phyloP scores from a whole-genome alignment of 2,329 filamentous ascomycete genomes.

The Xylariomycetidae sp. region DNA sequence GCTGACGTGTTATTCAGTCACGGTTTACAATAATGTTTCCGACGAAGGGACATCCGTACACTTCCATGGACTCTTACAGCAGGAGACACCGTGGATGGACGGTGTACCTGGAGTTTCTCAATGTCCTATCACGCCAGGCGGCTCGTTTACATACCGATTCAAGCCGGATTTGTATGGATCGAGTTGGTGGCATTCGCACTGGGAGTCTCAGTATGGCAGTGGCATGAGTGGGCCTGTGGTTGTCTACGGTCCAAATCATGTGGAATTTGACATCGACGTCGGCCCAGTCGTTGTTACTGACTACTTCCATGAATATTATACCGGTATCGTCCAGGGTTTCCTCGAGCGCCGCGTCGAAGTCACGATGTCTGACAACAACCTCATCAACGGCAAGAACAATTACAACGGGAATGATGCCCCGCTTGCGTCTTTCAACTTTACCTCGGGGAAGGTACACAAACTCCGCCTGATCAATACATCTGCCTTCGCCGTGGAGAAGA shows the following conservation, averaged over 20 bases:
- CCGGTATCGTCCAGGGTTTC: constrained; percentile 10
- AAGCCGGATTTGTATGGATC: constrained; percentile 19
- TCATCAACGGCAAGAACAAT: constrained; percentile 28
- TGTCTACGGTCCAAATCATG: constrained; percentile 12
- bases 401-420: constrained; percentile 27
- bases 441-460: constrained; percentile 33
- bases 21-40: constrained; percentile 52
- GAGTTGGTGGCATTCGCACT: constrained; percentile 29
- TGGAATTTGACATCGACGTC: constrained; percentile 13
- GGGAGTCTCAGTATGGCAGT: constrained; percentile 34
- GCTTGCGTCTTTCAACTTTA: constrained; percentile 20
- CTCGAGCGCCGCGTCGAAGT: constrained; percentile 8
- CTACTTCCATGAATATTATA: constrained; percentile 9
- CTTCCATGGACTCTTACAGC: constrained; percentile 14
- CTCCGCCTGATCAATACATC: constrained; percentile 37
- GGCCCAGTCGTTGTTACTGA: constrained; percentile 10
- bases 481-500: constrained; percentile 24
- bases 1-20: constrained; percentile 29
- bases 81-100: constrained; percentile 14
- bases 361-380: constrained; percentile 23
- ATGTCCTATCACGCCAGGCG: constrained; percentile 14
- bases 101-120: constrained; percentile 17
- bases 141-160: constrained; percentile 13
- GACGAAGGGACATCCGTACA: constrained; percentile 15
- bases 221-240: constrained; percentile 38